Base-by-base conservation (phyloP, 495 filamentous ascomycete genomes). In the Podospora tetraspora region DNA sequence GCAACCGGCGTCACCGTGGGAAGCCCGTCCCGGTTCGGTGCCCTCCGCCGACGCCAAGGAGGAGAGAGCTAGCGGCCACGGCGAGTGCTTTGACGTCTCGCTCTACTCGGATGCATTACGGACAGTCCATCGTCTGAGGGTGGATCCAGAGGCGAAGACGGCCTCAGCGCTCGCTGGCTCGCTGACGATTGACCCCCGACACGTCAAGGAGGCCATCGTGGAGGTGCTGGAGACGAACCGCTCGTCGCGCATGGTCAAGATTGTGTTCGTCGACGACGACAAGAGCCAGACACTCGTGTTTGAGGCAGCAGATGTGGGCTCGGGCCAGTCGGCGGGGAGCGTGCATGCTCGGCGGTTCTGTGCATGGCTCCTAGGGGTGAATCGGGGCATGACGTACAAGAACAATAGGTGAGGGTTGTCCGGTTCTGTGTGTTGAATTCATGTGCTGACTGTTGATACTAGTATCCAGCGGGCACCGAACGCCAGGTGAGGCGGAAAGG, bases 311-410 rank as follows among this genome's bases (percentile, higher is more conserved):
- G 30, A 57, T 57, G 25, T n/a, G 27, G 68, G 60, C 62, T 24
- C 30, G 23, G 64, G 71, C 21, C 21, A 70, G 13, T 66, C 72
- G 57, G 72, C 57, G 23, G 80, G 80, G 6, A 68, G 68, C 61
- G 66, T 79, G 19, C 79, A 82, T 22, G 70, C 68, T 7, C 67
- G 76, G n/a, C 61, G 70, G 9, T 79, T 83, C 19, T 76, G 74
- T 22, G 67, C 69, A 27, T 76, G 80, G 72, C 34, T 79, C 60
- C 64, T 63, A 57, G 19, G 4, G 0, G 71, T 76, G 61, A 80
- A 78, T 24, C 63, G 66, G 11, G 61, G 57, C 1, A 70, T 80
- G 13, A 59, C 63, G 7, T 77, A 66, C 16, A 57, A 12, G 21
- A 68, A 68, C 23, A 60, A 61, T 6, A 32, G 19, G 66, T 68